Percentiles rank a stretch among this genome's conserved stretches.
Evolutionary conservation across 192 early-diverging fungal genomes (phyloP).

Genomic region (Coemansia sp.): DNA sequence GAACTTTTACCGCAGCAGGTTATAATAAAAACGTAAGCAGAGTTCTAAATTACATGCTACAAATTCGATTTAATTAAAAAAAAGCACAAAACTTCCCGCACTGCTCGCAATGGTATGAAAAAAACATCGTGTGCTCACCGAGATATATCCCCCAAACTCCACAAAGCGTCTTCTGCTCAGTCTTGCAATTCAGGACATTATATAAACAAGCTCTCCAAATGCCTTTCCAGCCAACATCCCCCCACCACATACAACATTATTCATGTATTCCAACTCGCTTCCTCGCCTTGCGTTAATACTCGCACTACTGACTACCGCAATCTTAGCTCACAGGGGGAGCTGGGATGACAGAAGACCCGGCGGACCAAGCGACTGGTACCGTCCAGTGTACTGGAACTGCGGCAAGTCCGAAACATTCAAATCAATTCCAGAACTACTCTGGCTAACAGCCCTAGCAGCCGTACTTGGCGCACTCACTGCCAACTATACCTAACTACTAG

Average conservation of each 20-base stretch:
- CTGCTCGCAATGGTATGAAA: background rate
- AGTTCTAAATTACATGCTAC: background rate
- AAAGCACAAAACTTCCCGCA: background rate
- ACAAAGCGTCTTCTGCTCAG: background rate
- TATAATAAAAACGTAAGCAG: background rate
- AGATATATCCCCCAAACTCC: background rate
- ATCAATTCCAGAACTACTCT: background rate
- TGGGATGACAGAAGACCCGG: background rate
- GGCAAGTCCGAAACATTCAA: background rate
- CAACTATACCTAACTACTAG: background rate
- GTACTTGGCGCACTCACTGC: background rate
- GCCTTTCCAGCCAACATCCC: background rate
- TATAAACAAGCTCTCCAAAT: background rate
- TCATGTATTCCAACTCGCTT: background rate
- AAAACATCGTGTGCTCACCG: background rate
- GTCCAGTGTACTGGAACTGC: background rate
- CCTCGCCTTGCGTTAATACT: background rate
- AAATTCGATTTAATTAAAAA: background rate
- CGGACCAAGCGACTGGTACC: background rate
- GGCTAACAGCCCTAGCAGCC: background rate
- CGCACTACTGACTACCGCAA: background rate
- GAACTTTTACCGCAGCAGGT: background rate
- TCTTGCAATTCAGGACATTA: background rate
- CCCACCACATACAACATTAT: background rate
- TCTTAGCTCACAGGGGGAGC: background rate